Base-by-base conservation (phyloP, 306 rosid species). In the Pyrus bretschneideri region DNA sequence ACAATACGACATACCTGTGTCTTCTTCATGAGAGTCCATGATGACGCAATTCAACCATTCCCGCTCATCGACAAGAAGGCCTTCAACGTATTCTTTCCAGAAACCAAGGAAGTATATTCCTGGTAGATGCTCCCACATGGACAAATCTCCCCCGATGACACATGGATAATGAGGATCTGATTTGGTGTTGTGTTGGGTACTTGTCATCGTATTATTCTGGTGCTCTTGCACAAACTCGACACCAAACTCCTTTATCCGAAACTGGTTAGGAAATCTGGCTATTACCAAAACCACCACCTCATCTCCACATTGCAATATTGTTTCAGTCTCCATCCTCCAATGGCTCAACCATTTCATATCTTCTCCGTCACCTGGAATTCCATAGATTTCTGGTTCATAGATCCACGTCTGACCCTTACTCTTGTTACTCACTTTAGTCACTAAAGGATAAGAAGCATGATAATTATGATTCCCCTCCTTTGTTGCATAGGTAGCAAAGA, bases 341-440 rank as follows among this genome's bases (percentile, higher is more conserved):
- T 22, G 67, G 17, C 35, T 58, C 35, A 72, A 58, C 76, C 76
- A 72, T 72, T 11, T 72, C 55, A 38, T 58, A 15, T 58, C 76
- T 72, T 58, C 76, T 35, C 17, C 67, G 8, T 31, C 29, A 1
- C 31, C 31, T 6, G 75, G 64, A 30, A 54, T 12, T n/a, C 65
- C 75, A 11, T 4, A 10, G 5, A 21, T 30, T 0, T 1, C 0
- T 55, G 76, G 55, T 0, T 0, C 3, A 58, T 38, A 58, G 3
- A 21, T 9, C 76, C 67, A 58, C 33, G 9, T 72, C 17, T 12
- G 22, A 58, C 21, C 76, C 11, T n/a, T 72, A 55, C 67, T 72
- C 54, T 72, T 23, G 18, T 72, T 58, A 2, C 30, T 11, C n/a
- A 38, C 35, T 15, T 49, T 23, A 25, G 25, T 25, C 25, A 25